Percentiles rank a stretch among this genome's conserved stretches.
These are phyloP conservation scores for Salvia hispanica DNA, from an alignment of 257 asterid genomes.

Conservation along the genomic window DNA sequence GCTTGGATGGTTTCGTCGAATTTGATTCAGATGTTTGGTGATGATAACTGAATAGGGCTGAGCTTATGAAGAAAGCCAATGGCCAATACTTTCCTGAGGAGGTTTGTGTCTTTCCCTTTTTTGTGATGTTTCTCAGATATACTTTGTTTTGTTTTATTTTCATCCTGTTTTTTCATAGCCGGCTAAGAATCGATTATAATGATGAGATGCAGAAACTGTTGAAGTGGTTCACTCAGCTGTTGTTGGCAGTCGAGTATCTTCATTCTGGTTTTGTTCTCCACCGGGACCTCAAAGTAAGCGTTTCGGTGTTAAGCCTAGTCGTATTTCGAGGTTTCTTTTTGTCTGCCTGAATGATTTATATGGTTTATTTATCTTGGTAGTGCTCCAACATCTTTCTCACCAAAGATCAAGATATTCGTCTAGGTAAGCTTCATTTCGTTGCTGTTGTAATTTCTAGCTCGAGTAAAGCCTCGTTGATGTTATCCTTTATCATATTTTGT, in stretches of 20 bases:
- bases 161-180: background rate
- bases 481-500: slow-evolving; percentile 9
- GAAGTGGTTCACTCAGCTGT: slow-evolving; percentile 92
- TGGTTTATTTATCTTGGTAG: slow-evolving; percentile 49
- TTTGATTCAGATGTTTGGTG: slow-evolving; percentile 21
- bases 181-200: background rate
- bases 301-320: background rate
- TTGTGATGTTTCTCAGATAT: slow-evolving; percentile 2
- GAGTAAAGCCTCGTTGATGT: slow-evolving; percentile 22
- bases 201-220: slow-evolving; percentile 65
- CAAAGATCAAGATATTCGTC: slow-evolving; percentile 87
- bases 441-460: background rate
- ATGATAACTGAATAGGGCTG: slow-evolving; percentile 70
- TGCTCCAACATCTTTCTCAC: slow-evolving; percentile 98
- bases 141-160: too few relatives aligned
- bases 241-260: slow-evolving; percentile 93
- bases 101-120: slow-evolving; percentile 45
- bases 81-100: slow-evolving; percentile 95
- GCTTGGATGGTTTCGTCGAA: background rate
- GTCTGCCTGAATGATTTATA: slow-evolving; percentile 23
- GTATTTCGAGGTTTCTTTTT: slow-evolving; percentile 16
- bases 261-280: slow-evolving; percentile 93
- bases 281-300: slow-evolving; percentile 86
- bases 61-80: slow-evolving; percentile 82
- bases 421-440: slow-evolving; percentile 47